Percentiles rank a stretch among this genome's conserved stretches.
Conservation (phyloP, 345 rosid species). For the Brassica cretica region DNA sequence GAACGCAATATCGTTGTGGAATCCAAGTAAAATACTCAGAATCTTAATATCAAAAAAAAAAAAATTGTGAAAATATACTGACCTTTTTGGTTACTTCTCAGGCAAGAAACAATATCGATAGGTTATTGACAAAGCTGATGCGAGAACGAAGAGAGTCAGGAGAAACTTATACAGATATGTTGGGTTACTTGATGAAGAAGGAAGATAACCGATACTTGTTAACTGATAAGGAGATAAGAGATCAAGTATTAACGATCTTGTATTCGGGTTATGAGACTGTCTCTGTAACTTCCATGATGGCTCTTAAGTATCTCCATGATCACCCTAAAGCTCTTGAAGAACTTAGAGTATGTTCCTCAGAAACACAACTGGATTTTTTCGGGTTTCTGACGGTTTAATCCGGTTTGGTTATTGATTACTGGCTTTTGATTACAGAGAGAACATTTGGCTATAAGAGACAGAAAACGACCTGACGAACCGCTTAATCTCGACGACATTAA, state of each 20-base stretch:
- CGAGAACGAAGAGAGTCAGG: slow-evolving; percentile 54
- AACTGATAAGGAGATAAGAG: slow-evolving; percentile 65
- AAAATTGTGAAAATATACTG: neutral
- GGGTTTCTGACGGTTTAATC: neutral
- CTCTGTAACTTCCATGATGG: slow-evolving; percentile 91
- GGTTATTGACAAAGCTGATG: slow-evolving; percentile 53
- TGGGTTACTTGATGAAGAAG: slow-evolving; percentile 61
- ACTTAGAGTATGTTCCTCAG: slow-evolving; percentile 54
- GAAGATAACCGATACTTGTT: slow-evolving; percentile 51
- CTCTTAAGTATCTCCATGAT: slow-evolving; percentile 81
- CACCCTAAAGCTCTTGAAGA: slow-evolving; percentile 68
- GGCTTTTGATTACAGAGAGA: slow-evolving; percentile 55
- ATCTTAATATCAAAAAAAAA: neutral
- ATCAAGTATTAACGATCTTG: slow-evolving; percentile 76
- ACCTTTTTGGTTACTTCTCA: slow-evolving; percentile 37
- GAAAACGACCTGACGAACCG: slow-evolving; percentile 67
- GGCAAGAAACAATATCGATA: slow-evolving; percentile 64
- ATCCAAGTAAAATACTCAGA: slow-evolving; percentile 47
- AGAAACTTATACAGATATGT: slow-evolving; percentile 59
- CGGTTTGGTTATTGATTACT: neutral
- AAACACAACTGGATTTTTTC: neutral
- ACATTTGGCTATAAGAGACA: slow-evolving; percentile 62
- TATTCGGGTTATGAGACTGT: slow-evolving; percentile 87
- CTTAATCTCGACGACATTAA: slow-evolving; percentile 64
- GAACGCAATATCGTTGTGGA: slow-evolving; percentile 63